Percentiles rank a stretch among this genome's conserved stretches.
These are phyloP conservation scores for Fragaria ananassa DNA, from an alignment of 306 rosid genomes.

Conservation along the genomic window DNA sequence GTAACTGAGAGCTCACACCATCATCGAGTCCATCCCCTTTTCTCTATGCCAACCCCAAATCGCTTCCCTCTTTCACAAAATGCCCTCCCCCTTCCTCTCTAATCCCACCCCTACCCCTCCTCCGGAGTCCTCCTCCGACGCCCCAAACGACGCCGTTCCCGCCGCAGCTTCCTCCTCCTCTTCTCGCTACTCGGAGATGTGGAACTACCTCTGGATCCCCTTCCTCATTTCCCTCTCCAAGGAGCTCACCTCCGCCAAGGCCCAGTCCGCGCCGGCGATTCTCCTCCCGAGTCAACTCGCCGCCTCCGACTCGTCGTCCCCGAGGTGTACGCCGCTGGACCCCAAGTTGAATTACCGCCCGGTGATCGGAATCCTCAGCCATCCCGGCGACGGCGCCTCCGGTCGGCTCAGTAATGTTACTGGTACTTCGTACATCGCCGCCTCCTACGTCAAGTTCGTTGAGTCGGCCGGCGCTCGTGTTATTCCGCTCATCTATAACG, in stretches of 20 bases:
- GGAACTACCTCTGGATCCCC: slow-evolving; percentile 41
- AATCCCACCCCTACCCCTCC: slow-evolving; percentile 18
- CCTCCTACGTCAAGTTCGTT: slow-evolving; percentile 80
- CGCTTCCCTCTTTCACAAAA: not conserved
- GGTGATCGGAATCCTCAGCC: slow-evolving; percentile 77
- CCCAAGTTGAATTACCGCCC: slow-evolving; percentile 59
- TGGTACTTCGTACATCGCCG: slow-evolving; percentile 60
- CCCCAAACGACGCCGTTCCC: not conserved
- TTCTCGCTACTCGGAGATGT: slow-evolving; percentile 22
- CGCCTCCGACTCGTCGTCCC: slow-evolving; percentile 24
- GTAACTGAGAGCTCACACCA: too few relatives aligned
- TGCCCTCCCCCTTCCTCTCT: slow-evolving; percentile 26
- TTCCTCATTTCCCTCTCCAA: slow-evolving; percentile 33
- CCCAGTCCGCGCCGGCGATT: slow-evolving; percentile 28
- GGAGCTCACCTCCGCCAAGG: slow-evolving; percentile 23
- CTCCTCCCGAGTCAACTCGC: slow-evolving; percentile 45
- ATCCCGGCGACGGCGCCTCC: slow-evolving; percentile 85
- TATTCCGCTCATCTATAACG: slow-evolving; percentile 70
- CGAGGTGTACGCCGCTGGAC: slow-evolving; percentile 39
- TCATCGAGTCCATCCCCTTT: too few relatives aligned
- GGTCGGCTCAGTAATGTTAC: slow-evolving; percentile 66
- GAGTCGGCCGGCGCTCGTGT: slow-evolving; percentile 89
- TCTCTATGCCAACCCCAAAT: slow-evolving; percentile 10
- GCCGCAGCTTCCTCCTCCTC: not conserved
- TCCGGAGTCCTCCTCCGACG: not conserved